Percentiles rank a stretch among this genome's conserved stretches.
Evolutionary conservation across 75 land plant species (phyloP).

Genomic region (Larix kaempferi): DNA sequence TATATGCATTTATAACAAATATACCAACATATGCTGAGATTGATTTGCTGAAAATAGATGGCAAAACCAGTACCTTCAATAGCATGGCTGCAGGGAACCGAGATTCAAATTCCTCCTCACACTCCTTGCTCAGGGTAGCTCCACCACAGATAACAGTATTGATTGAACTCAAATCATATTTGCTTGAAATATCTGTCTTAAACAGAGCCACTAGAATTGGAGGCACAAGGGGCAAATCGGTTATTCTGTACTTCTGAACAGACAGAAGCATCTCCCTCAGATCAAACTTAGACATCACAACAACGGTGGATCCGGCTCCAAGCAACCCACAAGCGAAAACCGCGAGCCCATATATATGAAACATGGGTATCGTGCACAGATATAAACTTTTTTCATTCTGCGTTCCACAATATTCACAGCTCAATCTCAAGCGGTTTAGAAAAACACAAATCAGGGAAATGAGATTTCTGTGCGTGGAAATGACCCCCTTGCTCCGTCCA

Average conservation of each 20-base stretch:
- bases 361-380: conserved; percentile 81
- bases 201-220: conserved; percentile 70
- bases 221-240: conserved; percentile 75
- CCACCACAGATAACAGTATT: conserved; percentile 59
- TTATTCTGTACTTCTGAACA: conserved; percentile 43
- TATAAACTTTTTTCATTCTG: background rate
- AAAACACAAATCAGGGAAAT: background rate
- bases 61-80: conserved; percentile 20
- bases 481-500: background rate
- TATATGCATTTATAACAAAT: no score
- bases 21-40: no score
- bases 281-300: conserved; percentile 68
- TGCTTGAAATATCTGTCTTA: conserved; percentile 38
- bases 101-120: conserved; percentile 60
- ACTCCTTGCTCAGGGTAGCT: conserved; percentile 82
- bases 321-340: conserved; percentile 46
- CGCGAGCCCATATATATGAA: conserved; percentile 82
- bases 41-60: no score
- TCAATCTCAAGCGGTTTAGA: background rate
- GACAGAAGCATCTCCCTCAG: conserved; percentile 54
- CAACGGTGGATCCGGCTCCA: conserved; percentile 55
- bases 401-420: background rate
- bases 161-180: conserved; percentile 57
- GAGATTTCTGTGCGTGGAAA: conserved; percentile 3
- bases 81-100: conserved; percentile 59